A percentile compares a stretch with the other conserved stretches of the same genome.
phyloP scores from a whole-genome alignment of 768 basidiomycete species.

The Saitozyma podzolica region DNA sequence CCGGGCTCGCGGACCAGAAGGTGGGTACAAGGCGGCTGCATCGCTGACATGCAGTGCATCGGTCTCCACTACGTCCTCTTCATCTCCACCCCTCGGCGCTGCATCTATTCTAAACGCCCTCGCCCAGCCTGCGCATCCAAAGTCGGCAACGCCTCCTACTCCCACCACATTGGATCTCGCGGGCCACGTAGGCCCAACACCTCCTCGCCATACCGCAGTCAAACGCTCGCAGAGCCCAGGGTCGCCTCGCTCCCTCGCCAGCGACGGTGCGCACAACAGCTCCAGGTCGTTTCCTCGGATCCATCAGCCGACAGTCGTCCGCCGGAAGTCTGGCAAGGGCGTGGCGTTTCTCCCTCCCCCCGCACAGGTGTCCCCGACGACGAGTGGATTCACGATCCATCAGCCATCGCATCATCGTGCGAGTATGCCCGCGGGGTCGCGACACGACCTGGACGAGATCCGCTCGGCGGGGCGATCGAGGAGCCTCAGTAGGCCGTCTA shows the following conservation, averaged over 20 bases:
- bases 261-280: too few relatives aligned
- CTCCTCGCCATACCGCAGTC: slow-evolving; percentile 3
- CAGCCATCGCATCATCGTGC: background rate
- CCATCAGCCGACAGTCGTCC: slow-evolving; percentile 41
- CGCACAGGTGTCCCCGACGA: slow-evolving; percentile 12
- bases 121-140: slow-evolving; percentile 1
- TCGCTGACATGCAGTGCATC: slow-evolving; percentile 17
- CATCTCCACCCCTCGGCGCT: slow-evolving; percentile 39
- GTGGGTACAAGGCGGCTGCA: too few relatives aligned
- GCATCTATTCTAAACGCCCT: slow-evolving; percentile 32
- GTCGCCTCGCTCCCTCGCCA: slow-evolving; percentile 1
- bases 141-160: too few relatives aligned
- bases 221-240: slow-evolving; percentile 4
- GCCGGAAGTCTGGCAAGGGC: slow-evolving; percentile 28
- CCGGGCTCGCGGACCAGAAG: too few relatives aligned
- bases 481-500: too few relatives aligned
- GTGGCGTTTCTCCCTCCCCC: slow-evolving; percentile 35
- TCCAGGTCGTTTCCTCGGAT: slow-evolving; percentile 22
- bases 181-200: slow-evolving; percentile 1
- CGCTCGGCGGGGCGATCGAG: too few relatives aligned
- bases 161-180: too few relatives aligned
- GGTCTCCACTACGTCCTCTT: slow-evolving; percentile 27
- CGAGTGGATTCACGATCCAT: background rate
- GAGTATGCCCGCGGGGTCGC: too few relatives aligned
- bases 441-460: too few relatives aligned